Percentiles rank a stretch among this genome's conserved stretches.
Conservation (phyloP, 1,284 basidiomycete genomes). For the Cryptococcus depauperatus region DNA sequence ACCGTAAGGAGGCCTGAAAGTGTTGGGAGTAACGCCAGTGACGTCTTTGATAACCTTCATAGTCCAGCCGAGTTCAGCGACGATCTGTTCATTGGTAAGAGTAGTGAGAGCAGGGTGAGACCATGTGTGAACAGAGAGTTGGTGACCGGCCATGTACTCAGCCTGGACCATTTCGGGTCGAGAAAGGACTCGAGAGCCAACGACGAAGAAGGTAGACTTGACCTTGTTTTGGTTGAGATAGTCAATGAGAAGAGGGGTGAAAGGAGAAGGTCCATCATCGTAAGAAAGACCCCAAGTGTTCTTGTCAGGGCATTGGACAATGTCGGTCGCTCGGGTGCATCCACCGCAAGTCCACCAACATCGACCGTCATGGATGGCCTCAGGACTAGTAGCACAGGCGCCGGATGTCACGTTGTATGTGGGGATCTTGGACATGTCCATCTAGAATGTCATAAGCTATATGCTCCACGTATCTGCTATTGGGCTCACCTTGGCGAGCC, state of each 20-base stretch:
- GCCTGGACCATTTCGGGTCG: constrained; percentile 66
- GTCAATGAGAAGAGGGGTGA: constrained; percentile 55
- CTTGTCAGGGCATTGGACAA: constrained; percentile 69
- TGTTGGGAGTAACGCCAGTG: constrained; percentile 71
- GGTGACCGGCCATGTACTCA: constrained; percentile 78
- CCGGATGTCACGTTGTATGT: constrained; percentile 32
- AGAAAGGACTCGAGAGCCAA: constrained; percentile 81
- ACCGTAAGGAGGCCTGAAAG: constrained; percentile 60
- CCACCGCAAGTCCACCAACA: constrained; percentile 88
- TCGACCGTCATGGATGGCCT: constrained; percentile 53
- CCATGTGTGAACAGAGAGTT: constrained; percentile 50
- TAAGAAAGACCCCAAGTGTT: constrained; percentile 57
- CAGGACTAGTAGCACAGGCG: constrained; percentile 55
- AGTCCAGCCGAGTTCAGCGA: constrained; percentile 90
- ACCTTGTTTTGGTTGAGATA: constrained; percentile 56
- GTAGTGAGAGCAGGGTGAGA: constrained; percentile 52
- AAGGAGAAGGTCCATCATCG: constrained; percentile 58
- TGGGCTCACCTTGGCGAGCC: constrained; percentile 56
- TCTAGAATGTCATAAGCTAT: no score
- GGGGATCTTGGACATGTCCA: constrained; percentile 34
- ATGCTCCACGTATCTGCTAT: neutral
- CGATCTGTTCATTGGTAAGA: constrained; percentile 75
- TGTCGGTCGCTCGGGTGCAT: constrained; percentile 62
- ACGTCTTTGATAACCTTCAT: constrained; percentile 76
- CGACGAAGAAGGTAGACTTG: constrained; percentile 81